Evolutionary conservation across 1,284 basidiomycete species (phyloP), one percentile per base, ranked within the genome.

Genomic region (Irpex lacteus): DNA sequence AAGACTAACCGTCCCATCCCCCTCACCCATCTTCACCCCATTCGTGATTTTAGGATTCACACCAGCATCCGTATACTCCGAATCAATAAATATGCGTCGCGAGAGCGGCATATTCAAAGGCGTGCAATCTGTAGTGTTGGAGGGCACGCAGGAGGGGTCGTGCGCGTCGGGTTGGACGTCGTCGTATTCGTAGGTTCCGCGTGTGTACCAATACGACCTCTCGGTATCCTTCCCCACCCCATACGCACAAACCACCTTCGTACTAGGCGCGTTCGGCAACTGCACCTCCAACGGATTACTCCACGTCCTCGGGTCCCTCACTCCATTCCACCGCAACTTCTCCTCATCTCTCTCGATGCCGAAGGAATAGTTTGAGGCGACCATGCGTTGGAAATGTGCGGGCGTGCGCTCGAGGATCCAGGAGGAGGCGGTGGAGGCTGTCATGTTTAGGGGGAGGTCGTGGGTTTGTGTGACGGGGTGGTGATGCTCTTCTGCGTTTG

Each of bases 191-290:
- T 88, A 89, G 52, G 82, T 81, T 44, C 87, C 91, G 66, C 88
- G 83, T 63, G 86, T 82, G 73, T 96, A 95, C 91, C 89, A 92
- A 72, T 93, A 93, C 38, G 91, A 93, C 50, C 91, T 91, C 84
- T 98, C 98, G 0, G 98, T 99, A 70, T 96, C 92, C 74, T 98
- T 98, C 19, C 98, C 98, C 68, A 95, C 91, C 0, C 97, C 98
- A 76, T 99, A 98, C 7, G 96, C 84, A 70, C 97, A 98, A 76
- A 91, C 94, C 21, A 98, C 89, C 75, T 92, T 96, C 90, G 98
- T 93, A 0, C 89, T 92, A 0, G 96, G 96, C 0, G 97, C 97
- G 59, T 90, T 79, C 0, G 97, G 97, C n/a, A 53, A 90, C 91
- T 87, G 86, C 19, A 92, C 84, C 77, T 99, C 97, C 5, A 98